A percentile compares a stretch with the other conserved stretches of the same genome.
Evolutionary conservation across 23 red algal genomes (phyloP).

Genomic region (Gracilaria caudata): DNA sequence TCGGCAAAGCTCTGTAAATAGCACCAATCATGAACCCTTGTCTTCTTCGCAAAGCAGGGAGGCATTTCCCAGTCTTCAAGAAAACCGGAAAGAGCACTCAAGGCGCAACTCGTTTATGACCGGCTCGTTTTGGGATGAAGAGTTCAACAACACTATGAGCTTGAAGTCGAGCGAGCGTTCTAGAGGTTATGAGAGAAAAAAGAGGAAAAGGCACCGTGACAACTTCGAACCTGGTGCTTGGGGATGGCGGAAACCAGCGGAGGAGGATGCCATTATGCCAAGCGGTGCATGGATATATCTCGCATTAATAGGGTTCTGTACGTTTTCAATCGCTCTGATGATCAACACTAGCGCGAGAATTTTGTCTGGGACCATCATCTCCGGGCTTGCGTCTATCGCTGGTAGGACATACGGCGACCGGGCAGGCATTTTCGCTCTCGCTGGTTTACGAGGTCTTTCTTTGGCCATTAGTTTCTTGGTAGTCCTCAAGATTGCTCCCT

Average conservation of each 20-base stretch:
- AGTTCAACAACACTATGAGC: not conserved
- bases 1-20: not conserved
- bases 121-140: slow-evolving; percentile 31
- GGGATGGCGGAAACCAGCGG: slow-evolving; percentile 71
- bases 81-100: not conserved
- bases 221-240: slow-evolving; percentile 46
- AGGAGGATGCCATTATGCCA: slow-evolving; percentile 73
- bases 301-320: slow-evolving; percentile 72
- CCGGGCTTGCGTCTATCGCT: slow-evolving; percentile 7
- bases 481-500: slow-evolving; percentile 34
- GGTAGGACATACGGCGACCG: not conserved
- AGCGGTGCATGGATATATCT: slow-evolving; percentile 72
- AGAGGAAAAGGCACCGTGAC: not conserved
- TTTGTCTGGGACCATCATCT: slow-evolving; percentile 25
- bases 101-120: slow-evolving; percentile 36
- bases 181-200: not conserved
- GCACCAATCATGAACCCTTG: not conserved
- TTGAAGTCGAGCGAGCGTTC: slow-evolving; percentile 22
- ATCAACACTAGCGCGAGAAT: slow-evolving; percentile 28
- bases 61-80: not conserved
- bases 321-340: slow-evolving; percentile 45
- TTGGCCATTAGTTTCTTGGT: slow-evolving; percentile 50
- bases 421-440: slow-evolving; percentile 30
- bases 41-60: not conserved
- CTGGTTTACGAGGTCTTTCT: slow-evolving; percentile 43